These are phyloP conservation scores for Populus ilicifolia DNA, from an alignment of 345 rosid genomes.

Conservation along the genomic window DNA sequence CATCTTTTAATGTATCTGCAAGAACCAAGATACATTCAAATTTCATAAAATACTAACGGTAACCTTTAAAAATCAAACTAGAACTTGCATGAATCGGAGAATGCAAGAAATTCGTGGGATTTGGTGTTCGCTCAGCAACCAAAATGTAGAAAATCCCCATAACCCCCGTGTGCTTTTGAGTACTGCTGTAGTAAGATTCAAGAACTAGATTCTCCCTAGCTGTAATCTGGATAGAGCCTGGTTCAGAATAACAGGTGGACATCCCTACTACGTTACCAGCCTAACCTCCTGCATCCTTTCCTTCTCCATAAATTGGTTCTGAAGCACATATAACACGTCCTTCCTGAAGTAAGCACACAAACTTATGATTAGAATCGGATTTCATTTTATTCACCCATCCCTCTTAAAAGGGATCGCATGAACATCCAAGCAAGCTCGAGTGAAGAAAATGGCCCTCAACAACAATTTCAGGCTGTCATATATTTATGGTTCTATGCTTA, in stretches of 20 bases:
- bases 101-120: slow-evolving; percentile 11
- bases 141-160: slow-evolving; percentile 79
- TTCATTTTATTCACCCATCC: not conserved
- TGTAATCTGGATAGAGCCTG: slow-evolving; percentile 55
- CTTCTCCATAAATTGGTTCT: slow-evolving; percentile 54
- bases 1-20: slow-evolving; percentile 21
- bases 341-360: slow-evolving; percentile 37
- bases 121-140: slow-evolving; percentile 53
- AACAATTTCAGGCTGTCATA: not conserved
- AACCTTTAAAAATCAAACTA: not conserved
- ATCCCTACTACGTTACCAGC: slow-evolving; percentile 87
- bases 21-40: not conserved
- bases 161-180: slow-evolving; percentile 60
- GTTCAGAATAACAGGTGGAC: slow-evolving; percentile 77
- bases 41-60: too few species aligned
- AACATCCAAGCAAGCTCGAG: not conserved
- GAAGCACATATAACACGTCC: slow-evolving; percentile 63
- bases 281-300: slow-evolving; percentile 76
- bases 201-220: slow-evolving; percentile 57
- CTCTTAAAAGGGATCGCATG: not conserved
- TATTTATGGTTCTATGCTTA: not conserved
- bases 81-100: slow-evolving; percentile 32
- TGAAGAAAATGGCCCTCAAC: not conserved
- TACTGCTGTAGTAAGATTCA: slow-evolving; percentile 60
- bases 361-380: not conserved